A percentile compares a stretch with the other conserved stretches of the same genome.
Evolutionary conservation across 495 filamentous ascomycete species (phyloP).

Genomic region (Podospora comata): DNA sequence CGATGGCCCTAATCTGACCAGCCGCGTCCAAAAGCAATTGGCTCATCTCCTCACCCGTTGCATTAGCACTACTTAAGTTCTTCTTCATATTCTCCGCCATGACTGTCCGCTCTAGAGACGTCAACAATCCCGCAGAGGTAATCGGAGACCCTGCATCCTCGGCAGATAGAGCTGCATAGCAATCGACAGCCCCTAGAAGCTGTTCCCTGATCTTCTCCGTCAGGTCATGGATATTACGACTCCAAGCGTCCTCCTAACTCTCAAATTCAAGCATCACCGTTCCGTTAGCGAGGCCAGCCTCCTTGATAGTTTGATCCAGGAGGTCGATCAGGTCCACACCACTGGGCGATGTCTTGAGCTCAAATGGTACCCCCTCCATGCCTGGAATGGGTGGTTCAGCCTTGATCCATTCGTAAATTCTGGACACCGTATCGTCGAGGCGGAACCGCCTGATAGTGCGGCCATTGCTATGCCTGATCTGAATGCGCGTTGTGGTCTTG

Average conservation of each 20-base stretch:
- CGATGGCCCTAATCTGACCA: too few relatives aligned
- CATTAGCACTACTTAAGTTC: too few relatives aligned
- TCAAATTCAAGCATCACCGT: conserved; percentile 91
- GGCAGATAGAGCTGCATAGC: too few relatives aligned
- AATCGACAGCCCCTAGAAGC: not conserved
- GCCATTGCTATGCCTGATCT: conserved; percentile 79
- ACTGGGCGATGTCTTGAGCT: conserved; percentile 67
- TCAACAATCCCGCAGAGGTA: too few relatives aligned
- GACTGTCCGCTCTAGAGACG: too few relatives aligned
- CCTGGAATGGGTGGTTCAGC: conserved; percentile 66
- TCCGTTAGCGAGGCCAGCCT: conserved; percentile 83
- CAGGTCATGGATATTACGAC: not conserved
- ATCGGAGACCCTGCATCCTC: too few relatives aligned
- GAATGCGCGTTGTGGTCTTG: conserved; percentile 76
- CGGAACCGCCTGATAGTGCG: conserved; percentile 79
- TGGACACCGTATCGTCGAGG: conserved; percentile 71
- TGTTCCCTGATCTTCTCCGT: not conserved
- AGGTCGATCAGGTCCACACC: conserved; percentile 76
- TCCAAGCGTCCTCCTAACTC: conserved; percentile 48
- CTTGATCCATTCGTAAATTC: conserved; percentile 96
- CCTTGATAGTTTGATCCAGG: conserved; percentile 68
- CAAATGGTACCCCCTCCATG: conserved; percentile 74
- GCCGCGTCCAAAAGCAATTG: too few relatives aligned
- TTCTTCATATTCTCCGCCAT: too few relatives aligned
- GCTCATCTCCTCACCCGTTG: too few relatives aligned